Evolutionary conservation across 139 green algal genomes (phyloP), one percentile per base, ranked within the genome.

Genomic region (Coccomyxa sp.): DNA sequence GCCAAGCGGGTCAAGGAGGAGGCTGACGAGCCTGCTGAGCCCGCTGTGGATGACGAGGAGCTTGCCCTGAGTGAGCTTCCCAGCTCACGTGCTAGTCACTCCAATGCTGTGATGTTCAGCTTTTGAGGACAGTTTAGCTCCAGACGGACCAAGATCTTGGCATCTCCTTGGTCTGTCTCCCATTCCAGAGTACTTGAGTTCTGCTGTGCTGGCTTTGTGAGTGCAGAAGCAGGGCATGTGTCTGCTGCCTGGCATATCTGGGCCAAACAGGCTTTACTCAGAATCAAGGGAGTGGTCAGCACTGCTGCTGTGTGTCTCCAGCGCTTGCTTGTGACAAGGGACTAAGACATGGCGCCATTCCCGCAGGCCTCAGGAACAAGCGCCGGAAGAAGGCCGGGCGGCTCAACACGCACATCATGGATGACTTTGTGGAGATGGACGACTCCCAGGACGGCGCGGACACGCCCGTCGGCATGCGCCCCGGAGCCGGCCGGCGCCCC

Each of bases 341-440:
- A 55, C 75, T 69, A 0, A 55, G 75, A 64, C 2, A 12, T 64
- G 3, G 50, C n/a, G 2, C 2, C 24, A 3, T 71, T n/a, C 7
- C 4, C 35, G 68, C 78, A 79, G 81, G 75, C 37, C 82, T 77
- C 55, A 86, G 87, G 73, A 58, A 31, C 58, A 87, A 83, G 81
- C 69, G 55, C 9, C 64, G 73, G 35, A 78, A 78, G 50, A 88
- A 87, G 73, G 75, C n/a, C n/a, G n/a, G 58, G 36, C 44, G 58
- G n/a, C 39, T 70, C 64, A 27, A 33, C 8, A 0, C 12, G 40
- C 38, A 69, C 77, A 64, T 64, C 22, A 7, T 35, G 18, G 37
- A 35, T 22, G 81, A 82, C 36, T 88, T 79, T 78, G 76, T 82
- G 39, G 68, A 38, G 0, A 40, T 84, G 75, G 83, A 88, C 64